Conservation (phyloP, 1,139 yeast genomes). For the Arxiozyma bovina region DNA sequence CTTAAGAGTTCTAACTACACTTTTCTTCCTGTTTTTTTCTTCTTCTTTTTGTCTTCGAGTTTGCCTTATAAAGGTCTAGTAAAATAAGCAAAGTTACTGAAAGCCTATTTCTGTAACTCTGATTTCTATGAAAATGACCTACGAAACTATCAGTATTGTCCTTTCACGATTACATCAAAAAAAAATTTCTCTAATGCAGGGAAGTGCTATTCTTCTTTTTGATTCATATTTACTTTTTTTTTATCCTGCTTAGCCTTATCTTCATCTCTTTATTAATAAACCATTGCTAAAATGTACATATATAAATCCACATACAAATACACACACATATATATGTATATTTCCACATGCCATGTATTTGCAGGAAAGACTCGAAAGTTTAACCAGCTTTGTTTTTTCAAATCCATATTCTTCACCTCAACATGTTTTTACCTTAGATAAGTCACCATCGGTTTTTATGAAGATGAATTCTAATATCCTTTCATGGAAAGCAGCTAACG, state of each 20-base stretch:
- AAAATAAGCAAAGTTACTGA: not conserved
- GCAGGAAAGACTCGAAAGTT: not conserved
- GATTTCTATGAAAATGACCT: no score
- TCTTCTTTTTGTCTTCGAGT: not conserved
- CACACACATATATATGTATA: no score
- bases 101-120: not conserved
- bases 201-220: not conserved
- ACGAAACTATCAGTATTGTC: not conserved
- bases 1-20: not conserved
- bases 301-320: not conserved
- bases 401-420: not conserved
- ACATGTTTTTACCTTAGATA: not conserved
- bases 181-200: not conserved
- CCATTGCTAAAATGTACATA: not conserved
- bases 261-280: no score
- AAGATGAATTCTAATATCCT: slow-evolving; percentile 13
- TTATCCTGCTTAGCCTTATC: not conserved
- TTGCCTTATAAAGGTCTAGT: not conserved
- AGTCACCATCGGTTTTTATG: not conserved
- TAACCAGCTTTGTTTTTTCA: not conserved
- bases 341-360: not conserved
- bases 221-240: not conserved
- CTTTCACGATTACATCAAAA: no score
- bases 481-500: slow-evolving; percentile 53
- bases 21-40: not conserved